phyloP scores from a whole-genome alignment of 2,329 filamentous ascomycete species.

The Aspergillus fijiensis region DNA sequence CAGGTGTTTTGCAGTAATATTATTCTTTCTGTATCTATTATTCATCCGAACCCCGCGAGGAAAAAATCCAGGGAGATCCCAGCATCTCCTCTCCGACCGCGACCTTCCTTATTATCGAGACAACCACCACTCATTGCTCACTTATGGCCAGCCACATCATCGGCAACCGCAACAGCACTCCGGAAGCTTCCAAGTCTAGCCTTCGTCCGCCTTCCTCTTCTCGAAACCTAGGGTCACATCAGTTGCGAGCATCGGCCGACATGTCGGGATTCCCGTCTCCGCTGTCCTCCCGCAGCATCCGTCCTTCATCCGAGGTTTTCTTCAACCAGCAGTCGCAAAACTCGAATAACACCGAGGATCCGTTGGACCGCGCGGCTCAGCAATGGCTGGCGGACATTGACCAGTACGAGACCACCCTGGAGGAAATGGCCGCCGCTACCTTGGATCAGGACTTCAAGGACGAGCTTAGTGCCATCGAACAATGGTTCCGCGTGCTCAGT shows the following conservation, averaged over 20 bases:
- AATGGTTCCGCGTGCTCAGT: conserved; percentile 97
- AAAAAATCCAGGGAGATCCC: conserved; percentile 1
- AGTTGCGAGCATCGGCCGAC: conserved; percentile 91
- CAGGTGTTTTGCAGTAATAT: conserved; percentile 60
- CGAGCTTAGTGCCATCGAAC: conserved; percentile 96
- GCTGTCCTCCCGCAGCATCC: conserved; percentile 73
- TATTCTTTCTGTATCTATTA: conserved; percentile 40
- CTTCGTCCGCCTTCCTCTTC: conserved; percentile 83
- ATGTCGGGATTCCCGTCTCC: conserved; percentile 80
- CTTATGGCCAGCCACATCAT: conserved; percentile 64
- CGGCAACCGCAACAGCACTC: conserved; percentile 94
- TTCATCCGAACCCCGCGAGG: conserved; percentile 22
- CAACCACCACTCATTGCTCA: conserved; percentile 14
- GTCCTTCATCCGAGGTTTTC: conserved; percentile 89
- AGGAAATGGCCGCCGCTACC: conserved; percentile 99
- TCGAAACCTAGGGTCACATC: conserved; percentile 73
- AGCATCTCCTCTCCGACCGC: background rate
- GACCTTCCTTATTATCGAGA: conserved; percentile 2
- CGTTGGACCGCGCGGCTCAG: conserved; percentile 88
- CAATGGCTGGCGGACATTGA: conserved; percentile 99
- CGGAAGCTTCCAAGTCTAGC: conserved; percentile 79
- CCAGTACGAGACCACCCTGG: conserved; percentile 96
- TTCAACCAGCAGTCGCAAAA: conserved; percentile 74
- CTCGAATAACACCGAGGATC: conserved; percentile 73
- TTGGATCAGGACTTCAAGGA: conserved; percentile 99